A percentile compares a stretch with the other conserved stretches of the same genome.
Evolutionary conservation across 768 basidiomycete species (phyloP).

Genomic region (Hortiboletus campestris): DNA sequence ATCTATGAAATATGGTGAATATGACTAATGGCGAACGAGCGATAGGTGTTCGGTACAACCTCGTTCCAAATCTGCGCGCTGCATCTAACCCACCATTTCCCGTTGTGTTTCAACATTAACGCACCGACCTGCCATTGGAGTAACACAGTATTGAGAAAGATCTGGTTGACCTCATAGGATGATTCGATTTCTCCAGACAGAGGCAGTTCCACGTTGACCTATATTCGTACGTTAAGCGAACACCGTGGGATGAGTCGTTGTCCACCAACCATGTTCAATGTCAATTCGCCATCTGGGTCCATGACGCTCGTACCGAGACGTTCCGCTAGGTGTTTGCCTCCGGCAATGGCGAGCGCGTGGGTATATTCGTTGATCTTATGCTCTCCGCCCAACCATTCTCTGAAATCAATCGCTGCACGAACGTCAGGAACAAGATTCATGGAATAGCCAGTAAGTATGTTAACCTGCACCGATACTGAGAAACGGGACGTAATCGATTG

Average conservation of each 20-base stretch:
- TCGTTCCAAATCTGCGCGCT: slow-evolving; percentile 34
- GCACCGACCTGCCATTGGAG: slow-evolving; percentile 21
- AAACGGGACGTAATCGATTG: slow-evolving; percentile 52
- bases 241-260: background rate
- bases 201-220: slow-evolving; percentile 45
- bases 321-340: slow-evolving; percentile 58
- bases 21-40: background rate
- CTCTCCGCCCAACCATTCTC: slow-evolving; percentile 74
- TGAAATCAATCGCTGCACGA: slow-evolving; percentile 63
- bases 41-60: slow-evolving; percentile 12
- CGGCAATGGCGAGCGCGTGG: slow-evolving; percentile 62
- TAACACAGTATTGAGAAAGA: slow-evolving; percentile 20
- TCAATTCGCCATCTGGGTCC: slow-evolving; percentile 59
- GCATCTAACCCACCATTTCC: slow-evolving; percentile 34
- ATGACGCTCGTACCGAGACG: slow-evolving; percentile 61
- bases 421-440: slow-evolving; percentile 3
- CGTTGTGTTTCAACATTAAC: slow-evolving; percentile 22
- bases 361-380: slow-evolving; percentile 67
- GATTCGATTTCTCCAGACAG: slow-evolving; percentile 26
- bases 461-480: slow-evolving; percentile 55
- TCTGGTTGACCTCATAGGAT: slow-evolving; percentile 8
- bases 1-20: slow-evolving; percentile 13
- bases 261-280: slow-evolving; percentile 62
- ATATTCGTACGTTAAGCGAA: background rate
- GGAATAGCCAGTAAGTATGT: background rate